Percentiles rank a stretch among this genome's conserved stretches.
These are phyloP conservation scores for Aspergillus steynii DNA, from an alignment of 495 filamentous ascomycete genomes.

Conservation along the genomic window DNA sequence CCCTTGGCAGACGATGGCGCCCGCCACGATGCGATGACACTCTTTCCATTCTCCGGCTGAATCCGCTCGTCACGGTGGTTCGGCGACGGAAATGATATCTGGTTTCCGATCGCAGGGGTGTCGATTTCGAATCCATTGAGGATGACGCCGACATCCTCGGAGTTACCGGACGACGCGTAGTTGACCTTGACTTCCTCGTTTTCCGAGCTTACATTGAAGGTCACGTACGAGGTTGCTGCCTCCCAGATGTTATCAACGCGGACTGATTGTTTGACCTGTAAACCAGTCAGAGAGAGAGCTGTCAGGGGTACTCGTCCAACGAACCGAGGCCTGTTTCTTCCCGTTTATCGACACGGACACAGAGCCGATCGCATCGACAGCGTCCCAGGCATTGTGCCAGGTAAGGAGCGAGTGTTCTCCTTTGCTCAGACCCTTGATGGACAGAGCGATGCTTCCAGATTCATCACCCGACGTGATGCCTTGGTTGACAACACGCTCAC, in stretches of 20 bases:
- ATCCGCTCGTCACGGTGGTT: conserved; percentile 8
- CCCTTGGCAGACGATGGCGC: conserved; percentile 2
- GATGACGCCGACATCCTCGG: not conserved
- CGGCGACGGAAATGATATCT: conserved; percentile 10
- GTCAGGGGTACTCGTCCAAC: not conserved
- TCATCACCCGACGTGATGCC: conserved; percentile 10
- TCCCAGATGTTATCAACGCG: conserved; percentile 17
- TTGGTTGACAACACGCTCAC: conserved; percentile 13
- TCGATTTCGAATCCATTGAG: conserved; percentile 14
- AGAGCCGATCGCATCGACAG: not conserved
- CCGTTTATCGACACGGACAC: conserved; percentile 4
- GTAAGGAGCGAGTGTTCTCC: conserved; percentile 10
- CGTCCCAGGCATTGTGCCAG: conserved; percentile 14
- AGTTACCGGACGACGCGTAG: conserved; percentile 8
- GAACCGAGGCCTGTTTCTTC: conserved; percentile 1
- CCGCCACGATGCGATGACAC: conserved; percentile 8
- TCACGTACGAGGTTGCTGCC: conserved; percentile 10
- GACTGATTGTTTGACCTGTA: conserved; percentile 2
- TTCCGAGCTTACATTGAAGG: conserved; percentile 5
- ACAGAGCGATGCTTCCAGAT: conserved; percentile 4
- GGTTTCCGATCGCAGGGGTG: conserved; percentile 6
- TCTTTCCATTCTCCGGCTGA: not conserved
- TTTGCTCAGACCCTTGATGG: conserved; percentile 1
- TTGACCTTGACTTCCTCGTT: conserved; percentile 5
- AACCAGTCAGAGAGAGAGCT: not conserved